Conservation (phyloP, 1,139 yeast species). For the Maudiozyma humilis region DNA sequence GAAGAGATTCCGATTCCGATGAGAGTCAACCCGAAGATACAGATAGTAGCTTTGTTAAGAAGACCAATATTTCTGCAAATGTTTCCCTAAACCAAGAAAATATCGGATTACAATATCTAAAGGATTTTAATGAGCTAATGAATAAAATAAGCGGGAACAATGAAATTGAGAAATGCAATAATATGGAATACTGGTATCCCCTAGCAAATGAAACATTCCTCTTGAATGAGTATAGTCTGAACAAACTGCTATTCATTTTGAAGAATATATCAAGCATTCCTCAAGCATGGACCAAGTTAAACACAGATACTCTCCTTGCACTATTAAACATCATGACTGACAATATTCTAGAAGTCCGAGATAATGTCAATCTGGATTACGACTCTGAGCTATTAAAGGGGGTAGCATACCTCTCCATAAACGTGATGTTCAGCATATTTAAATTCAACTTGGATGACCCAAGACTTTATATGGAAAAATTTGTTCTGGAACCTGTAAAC, state of each 20-base stretch:
- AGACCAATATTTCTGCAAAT: conserved; percentile 14
- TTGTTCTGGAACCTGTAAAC: conserved; percentile 36
- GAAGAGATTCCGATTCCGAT: conserved; percentile 5
- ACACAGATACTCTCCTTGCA: conserved; percentile 9
- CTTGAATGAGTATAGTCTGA: conserved; percentile 13
- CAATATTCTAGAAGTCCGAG: conserved; percentile 13
- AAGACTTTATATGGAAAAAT: conserved; percentile 40
- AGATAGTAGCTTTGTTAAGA: conserved; percentile 10
- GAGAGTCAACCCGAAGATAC: conserved; percentile 1
- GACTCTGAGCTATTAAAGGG: conserved; percentile 10
- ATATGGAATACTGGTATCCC: conserved; percentile 19
- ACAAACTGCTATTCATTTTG: conserved; percentile 15
- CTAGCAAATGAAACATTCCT: conserved; percentile 10
- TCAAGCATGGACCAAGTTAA: conserved; percentile 11
- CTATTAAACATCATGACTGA: conserved; percentile 16
- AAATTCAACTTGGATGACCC: conserved; percentile 37
- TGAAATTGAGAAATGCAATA: conserved; percentile 2
- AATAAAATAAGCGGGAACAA: conserved; percentile 10
- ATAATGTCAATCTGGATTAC: neutral
- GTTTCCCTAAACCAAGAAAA: conserved; percentile 19
- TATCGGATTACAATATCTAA: conserved; percentile 18
- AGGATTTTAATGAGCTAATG: conserved; percentile 14
- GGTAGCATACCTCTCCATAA: conserved; percentile 35
- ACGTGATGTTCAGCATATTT: conserved; percentile 38
- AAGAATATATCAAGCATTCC: conserved; percentile 17